Evolutionary conservation across 2,329 filamentous ascomycete species (phyloP).

Genomic region (Dothistroma pini): DNA sequence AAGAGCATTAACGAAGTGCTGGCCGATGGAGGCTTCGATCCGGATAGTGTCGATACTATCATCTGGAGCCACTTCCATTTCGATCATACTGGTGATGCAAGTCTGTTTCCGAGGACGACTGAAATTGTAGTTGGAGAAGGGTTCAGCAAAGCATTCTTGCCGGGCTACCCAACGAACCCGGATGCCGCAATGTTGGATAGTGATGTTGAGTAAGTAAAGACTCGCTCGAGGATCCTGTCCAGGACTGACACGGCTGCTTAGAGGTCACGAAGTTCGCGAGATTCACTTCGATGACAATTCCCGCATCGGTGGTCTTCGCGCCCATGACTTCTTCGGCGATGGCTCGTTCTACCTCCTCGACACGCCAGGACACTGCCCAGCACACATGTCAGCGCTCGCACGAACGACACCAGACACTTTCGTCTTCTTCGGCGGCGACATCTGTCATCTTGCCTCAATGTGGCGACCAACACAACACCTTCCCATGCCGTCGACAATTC

Average conservation of each 20-base stretch:
- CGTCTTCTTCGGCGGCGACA: slow-evolving; percentile 37
- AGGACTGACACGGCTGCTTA: slow-evolving; percentile 4
- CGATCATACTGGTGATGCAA: slow-evolving; percentile 42
- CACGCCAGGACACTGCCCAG: slow-evolving; percentile 48
- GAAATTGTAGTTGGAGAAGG: slow-evolving; percentile 43
- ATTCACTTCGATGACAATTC: slow-evolving; percentile 28
- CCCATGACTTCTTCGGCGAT: slow-evolving; percentile 51
- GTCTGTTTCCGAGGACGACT: slow-evolving; percentile 38
- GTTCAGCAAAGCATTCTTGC: slow-evolving; percentile 38
- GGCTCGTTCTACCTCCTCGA: slow-evolving; percentile 51
- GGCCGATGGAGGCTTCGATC: too few species aligned
- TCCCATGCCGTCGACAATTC: slow-evolving; percentile 32
- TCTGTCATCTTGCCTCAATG: slow-evolving; percentile 28
- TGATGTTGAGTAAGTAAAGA: slow-evolving; percentile 20
- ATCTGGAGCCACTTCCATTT: neutral
- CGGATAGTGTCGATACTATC: too few species aligned
- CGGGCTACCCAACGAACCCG: slow-evolving; percentile 40
- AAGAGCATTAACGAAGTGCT: too few species aligned
- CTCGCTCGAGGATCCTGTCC: too few species aligned
- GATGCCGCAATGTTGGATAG: slow-evolving; percentile 36
- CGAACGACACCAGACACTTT: slow-evolving; percentile 40
- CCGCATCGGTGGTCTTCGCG: slow-evolving; percentile 41
- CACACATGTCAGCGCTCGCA: slow-evolving; percentile 46
- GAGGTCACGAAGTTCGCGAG: slow-evolving; percentile 29
- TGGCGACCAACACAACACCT: slow-evolving; percentile 38